phyloP scores from a whole-genome alignment of 768 basidiomycete genomes.

The Termitomyces bulborhizus region DNA sequence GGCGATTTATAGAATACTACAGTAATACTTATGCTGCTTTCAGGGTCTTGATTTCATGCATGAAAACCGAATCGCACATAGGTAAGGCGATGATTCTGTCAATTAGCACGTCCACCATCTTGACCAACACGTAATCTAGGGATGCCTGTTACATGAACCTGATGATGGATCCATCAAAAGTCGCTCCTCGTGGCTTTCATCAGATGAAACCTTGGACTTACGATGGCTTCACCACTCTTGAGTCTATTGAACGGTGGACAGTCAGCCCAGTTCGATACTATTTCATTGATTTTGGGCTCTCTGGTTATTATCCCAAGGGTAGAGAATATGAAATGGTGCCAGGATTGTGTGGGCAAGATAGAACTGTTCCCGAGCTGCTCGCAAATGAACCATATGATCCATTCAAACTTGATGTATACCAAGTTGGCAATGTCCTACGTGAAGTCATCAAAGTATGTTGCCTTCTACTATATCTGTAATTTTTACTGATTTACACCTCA shows the following conservation, averaged over 20 bases:
- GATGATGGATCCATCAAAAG: slow-evolving; percentile 10
- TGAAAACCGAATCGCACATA: too few species aligned
- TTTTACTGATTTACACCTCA: not conserved
- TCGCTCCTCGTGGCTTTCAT: slow-evolving; percentile 11
- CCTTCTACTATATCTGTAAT: not conserved
- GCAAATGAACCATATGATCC: slow-evolving; percentile 19
- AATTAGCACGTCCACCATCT: not conserved
- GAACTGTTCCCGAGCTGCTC: slow-evolving; percentile 19
- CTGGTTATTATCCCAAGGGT: slow-evolving; percentile 6
- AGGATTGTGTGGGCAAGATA: slow-evolving; percentile 15
- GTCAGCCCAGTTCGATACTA: slow-evolving; percentile 20
- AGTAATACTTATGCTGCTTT: too few species aligned
- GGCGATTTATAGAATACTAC: too few species aligned
- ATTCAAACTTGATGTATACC: slow-evolving; percentile 24
- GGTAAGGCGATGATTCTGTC: too few species aligned
- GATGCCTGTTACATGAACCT: slow-evolving; percentile 16
- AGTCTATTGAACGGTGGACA: slow-evolving; percentile 12
- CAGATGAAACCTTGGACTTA: not conserved
- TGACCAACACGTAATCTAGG: slow-evolving; percentile 1
- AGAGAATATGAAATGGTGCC: not conserved
- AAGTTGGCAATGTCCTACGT: slow-evolving; percentile 16
- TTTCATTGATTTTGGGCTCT: slow-evolving; percentile 22
- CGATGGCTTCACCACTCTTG: not conserved
- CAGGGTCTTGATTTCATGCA: too few species aligned
- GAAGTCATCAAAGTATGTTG: not conserved